A percentile compares a stretch with the other conserved stretches of the same genome.
Conservation (phyloP, 2,329 filamentous ascomycete genomes). For the Claviceps lovelessii region DNA sequence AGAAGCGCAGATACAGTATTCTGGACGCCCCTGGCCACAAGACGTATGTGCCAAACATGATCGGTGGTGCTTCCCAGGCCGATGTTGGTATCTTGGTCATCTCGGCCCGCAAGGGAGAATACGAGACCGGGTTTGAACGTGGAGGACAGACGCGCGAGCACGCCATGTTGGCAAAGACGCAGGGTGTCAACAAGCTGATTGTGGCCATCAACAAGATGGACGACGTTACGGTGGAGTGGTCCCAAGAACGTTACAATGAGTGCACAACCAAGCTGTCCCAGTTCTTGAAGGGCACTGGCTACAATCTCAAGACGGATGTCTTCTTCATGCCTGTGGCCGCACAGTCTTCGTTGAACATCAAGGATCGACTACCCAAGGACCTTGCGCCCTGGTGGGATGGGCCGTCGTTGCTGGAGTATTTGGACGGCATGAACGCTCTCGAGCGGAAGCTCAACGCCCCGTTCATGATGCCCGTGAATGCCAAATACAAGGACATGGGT, state of each 20-base stretch:
- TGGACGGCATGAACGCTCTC: constrained; percentile 83
- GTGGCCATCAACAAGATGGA: constrained; percentile 99
- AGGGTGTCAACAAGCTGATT: constrained; percentile 92
- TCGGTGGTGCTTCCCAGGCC: constrained; percentile 83
- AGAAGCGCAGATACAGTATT: constrained; percentile 91
- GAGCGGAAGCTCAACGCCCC: constrained; percentile 94
- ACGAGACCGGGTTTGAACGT: constrained; percentile 94
- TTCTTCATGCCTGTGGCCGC: constrained; percentile 95
- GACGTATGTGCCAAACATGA: constrained; percentile 97
- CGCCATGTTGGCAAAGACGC: constrained; percentile 93
- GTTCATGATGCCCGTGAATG: constrained; percentile 97
- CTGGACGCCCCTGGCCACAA: constrained; percentile 96
- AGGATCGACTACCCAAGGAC: constrained; percentile 67
- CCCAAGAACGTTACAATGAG: constrained; percentile 80
- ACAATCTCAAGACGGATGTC: constrained; percentile 86
- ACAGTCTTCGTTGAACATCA: constrained; percentile 73
- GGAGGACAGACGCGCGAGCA: constrained; percentile 96
- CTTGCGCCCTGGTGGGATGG: constrained; percentile 73
- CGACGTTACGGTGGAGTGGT: constrained; percentile 92
- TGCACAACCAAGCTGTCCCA: constrained; percentile 76
- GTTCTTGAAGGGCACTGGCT: constrained; percentile 85
- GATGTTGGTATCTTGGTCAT: constrained; percentile 94
- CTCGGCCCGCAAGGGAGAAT: constrained; percentile 92
- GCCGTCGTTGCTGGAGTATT: constrained; percentile 82
- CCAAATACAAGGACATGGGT: constrained; percentile 94